These are phyloP conservation scores for Parmales sp. DNA, from an alignment of 108 stramenopile genomes.

Conservation along the genomic window DNA sequence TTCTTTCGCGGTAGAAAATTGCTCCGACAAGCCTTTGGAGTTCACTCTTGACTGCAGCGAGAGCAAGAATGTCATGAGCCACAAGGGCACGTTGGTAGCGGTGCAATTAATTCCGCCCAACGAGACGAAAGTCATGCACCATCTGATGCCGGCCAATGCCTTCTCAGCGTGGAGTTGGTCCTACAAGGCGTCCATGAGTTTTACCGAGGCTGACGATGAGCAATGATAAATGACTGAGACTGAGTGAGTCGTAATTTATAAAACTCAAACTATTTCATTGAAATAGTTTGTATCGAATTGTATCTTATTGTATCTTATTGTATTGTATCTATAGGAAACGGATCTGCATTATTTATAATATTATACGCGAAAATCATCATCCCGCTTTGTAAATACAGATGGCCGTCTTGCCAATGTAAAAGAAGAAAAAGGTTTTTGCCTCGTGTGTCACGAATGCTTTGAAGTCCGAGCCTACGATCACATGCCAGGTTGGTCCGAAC, in stretches of 20 bases:
- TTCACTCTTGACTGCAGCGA: conserved; percentile 16
- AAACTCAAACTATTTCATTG: no score
- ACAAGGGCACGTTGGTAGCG: background rate
- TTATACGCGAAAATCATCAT: background rate
- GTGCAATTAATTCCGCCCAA: conserved; percentile 7
- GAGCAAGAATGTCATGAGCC: conserved; percentile 19
- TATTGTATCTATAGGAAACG: no score
- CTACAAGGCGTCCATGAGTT: conserved; percentile 4
- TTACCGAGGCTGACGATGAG: background rate
- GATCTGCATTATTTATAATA: background rate
- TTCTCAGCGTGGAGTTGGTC: background rate
- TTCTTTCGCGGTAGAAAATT: conserved; percentile 13
- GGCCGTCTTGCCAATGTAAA: conserved; percentile 35
- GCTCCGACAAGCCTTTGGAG: background rate
- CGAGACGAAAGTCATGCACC: conserved; percentile 16
- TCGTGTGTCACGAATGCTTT: conserved; percentile 38
- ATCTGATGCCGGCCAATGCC: conserved; percentile 13
- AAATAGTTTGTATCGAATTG: no score
- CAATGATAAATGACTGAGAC: background rate
- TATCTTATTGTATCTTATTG: no score
- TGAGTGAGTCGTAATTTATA: background rate
- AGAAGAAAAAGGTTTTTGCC: conserved; percentile 36
- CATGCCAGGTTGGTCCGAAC: conserved; percentile 44
- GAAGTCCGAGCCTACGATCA: conserved; percentile 40
- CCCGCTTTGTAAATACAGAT: conserved; percentile 25